Conservation (phyloP, 164 flowering plant species). For the Berberis thunbergii region DNA sequence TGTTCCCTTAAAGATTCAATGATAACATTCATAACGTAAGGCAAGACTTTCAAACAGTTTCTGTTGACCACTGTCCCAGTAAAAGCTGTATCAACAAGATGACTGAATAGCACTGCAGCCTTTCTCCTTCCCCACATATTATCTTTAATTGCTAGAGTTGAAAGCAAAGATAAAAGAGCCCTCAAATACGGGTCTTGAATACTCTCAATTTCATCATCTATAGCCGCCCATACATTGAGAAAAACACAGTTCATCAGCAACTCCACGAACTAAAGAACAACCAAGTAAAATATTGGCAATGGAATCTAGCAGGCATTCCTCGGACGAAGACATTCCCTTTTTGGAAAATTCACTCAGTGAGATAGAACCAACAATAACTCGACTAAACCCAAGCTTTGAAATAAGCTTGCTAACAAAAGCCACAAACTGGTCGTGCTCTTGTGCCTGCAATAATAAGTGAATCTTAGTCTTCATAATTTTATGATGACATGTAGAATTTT, state of each 20-base stretch:
- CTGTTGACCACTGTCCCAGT: slow-evolving; percentile 48
- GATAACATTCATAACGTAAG: slow-evolving; percentile 45
- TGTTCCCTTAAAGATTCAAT: slow-evolving; percentile 31
- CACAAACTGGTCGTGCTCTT: slow-evolving; percentile 31
- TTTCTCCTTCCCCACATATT: slow-evolving; percentile 50
- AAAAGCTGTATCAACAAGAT: slow-evolving; percentile 39
- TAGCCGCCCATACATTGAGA: slow-evolving; percentile 31
- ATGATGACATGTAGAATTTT: too few species aligned
- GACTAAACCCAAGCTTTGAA: slow-evolving; percentile 42
- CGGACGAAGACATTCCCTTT: slow-evolving; percentile 13
- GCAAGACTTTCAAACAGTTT: slow-evolving; percentile 63
- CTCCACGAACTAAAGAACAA: slow-evolving; percentile 66
- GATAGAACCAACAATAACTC: slow-evolving; percentile 39
- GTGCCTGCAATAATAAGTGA: slow-evolving; percentile 35
- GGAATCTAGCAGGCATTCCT: slow-evolving; percentile 44
- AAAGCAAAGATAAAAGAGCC: slow-evolving; percentile 56
- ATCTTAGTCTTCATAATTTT: too few species aligned
- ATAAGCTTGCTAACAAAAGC: slow-evolving; percentile 61
- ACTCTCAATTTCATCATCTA: slow-evolving; percentile 41
- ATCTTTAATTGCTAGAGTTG: slow-evolving; percentile 37
- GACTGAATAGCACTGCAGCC: slow-evolving; percentile 37
- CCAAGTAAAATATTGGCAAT: slow-evolving; percentile 57
- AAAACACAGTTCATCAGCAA: slow-evolving; percentile 18
- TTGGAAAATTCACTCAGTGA: slow-evolving; percentile 29
- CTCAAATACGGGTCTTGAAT: slow-evolving; percentile 71